Evolutionary conservation across 1,284 basidiomycete species (phyloP).

Genomic region (Lentinula novae-zelandiae): DNA sequence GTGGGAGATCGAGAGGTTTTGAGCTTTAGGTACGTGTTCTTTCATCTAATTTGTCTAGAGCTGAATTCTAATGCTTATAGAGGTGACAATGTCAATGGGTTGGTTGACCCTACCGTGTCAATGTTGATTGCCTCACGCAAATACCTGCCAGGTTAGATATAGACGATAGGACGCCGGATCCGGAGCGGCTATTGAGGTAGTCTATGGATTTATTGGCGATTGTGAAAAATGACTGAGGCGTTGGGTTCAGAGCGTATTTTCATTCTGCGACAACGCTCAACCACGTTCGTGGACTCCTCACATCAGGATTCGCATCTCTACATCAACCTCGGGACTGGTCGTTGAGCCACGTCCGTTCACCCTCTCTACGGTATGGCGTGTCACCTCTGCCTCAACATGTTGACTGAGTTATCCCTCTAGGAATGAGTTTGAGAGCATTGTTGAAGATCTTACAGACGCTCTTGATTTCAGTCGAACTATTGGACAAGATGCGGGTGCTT

Average conservation of each 20-base stretch:
- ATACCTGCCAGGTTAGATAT: slow-evolving; percentile 49
- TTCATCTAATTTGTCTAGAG: not conserved
- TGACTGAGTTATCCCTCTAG: slow-evolving; percentile 30
- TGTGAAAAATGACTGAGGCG: not conserved
- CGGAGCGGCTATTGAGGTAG: slow-evolving; percentile 78
- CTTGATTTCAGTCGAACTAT: slow-evolving; percentile 93
- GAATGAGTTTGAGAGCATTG: slow-evolving; percentile 82
- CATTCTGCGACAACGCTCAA: slow-evolving; percentile 93
- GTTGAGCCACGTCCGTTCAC: slow-evolving; percentile 85
- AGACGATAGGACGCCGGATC: slow-evolving; percentile 82
- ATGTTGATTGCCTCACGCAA: slow-evolving; percentile 7
- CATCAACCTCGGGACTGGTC: slow-evolving; percentile 93
- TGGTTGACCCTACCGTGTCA: slow-evolving; percentile 18
- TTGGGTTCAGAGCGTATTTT: slow-evolving; percentile 79
- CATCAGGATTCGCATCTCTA: slow-evolving; percentile 89
- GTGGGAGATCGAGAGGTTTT: slow-evolving; percentile 66
- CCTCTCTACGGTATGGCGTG: slow-evolving; percentile 56
- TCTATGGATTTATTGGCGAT: not conserved
- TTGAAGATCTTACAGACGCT: slow-evolving; percentile 83
- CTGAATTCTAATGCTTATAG: slow-evolving; percentile 34
- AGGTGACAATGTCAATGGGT: slow-evolving; percentile 97
- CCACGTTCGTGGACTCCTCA: slow-evolving; percentile 84
- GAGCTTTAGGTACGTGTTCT: slow-evolving; percentile 67
- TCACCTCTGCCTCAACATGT: not conserved
- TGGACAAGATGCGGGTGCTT: slow-evolving; percentile 51